Evolutionary conservation across 2,329 filamentous ascomycete genomes (phyloP), one percentile per base, ranked within the genome.

Genomic region (Dactylellina haptotyla): DNA sequence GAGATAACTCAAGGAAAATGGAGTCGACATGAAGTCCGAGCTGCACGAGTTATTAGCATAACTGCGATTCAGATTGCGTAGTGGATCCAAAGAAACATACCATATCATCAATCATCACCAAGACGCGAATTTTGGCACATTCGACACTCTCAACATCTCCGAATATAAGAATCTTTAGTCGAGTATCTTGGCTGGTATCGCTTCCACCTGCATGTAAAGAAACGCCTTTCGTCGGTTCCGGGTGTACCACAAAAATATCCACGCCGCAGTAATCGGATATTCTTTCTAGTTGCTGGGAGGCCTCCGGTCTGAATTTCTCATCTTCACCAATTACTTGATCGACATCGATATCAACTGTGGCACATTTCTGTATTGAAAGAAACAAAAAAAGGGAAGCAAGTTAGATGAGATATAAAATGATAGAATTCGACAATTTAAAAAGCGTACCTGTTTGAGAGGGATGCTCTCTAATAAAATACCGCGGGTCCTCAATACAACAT

Each of bases 91-190:
- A 64, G 48, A 70, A 71, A 69, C 76, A 46, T 72, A 74, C 51
- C 34, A 77, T 64, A 61, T 67, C 92, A 81, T 99, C 95, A 80
- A 99, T 98, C 85, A 97, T 95, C 81, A 98, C 96, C 80, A 99
- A 84, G 41, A 97, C 89, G 76, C 95, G 88, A 16, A 94, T 97
- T 85, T 99, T 99, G 63, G 95, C 95, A 82, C 98, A 94, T 82
- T 99, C 95, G 26, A 92, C 90, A 77, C 93, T 97, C 83, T 98
- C 88, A 82, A 95, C 90, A 80, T 99, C 95, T 62, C 95, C 94
- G 79, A 95, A 99, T 76, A 99, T 96, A 78, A 92, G 91, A 74
- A 97, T 90, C 79, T 94, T 89, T 84, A 96, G 93, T 77, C 94
- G 88, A 81, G 95, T 91, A 81, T 97, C 93, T 78, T 89, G 84